Percentiles rank a stretch among this genome's conserved stretches.
Conservation (phyloP, 2,329 filamentous ascomycete species). For the Fusarium euwallaceae region DNA sequence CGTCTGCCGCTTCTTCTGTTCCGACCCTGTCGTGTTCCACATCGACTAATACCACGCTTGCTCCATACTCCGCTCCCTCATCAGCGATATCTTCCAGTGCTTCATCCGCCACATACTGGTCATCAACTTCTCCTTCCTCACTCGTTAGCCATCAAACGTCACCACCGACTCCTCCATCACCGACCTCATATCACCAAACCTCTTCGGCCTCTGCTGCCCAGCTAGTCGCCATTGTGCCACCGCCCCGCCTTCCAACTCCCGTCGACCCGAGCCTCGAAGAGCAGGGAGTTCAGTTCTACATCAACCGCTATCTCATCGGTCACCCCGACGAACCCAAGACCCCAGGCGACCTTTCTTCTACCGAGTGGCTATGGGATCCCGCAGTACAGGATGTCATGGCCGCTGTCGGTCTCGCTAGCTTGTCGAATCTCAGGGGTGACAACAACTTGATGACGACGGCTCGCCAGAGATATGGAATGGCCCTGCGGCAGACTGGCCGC, state of each 20-base stretch:
- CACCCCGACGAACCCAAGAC: constrained; percentile 63
- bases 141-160: constrained; percentile 23
- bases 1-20: constrained; percentile 16
- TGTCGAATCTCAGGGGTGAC: constrained; percentile 67
- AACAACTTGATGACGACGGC: constrained; percentile 61
- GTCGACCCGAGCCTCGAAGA: constrained; percentile 61
- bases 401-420: constrained; percentile 69
- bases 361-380: constrained; percentile 55
- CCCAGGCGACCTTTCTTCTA: constrained; percentile 52
- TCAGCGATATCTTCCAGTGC: constrained; percentile 34
- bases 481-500: constrained; percentile 62
- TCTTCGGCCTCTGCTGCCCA: constrained; percentile 5
- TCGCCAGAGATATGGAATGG: constrained; percentile 66
- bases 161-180: constrained; percentile 37
- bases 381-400: constrained; percentile 64
- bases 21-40: constrained; percentile 26
- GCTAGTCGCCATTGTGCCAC: constrained; percentile 10
- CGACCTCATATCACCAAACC: constrained; percentile 17
- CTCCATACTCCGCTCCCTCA: constrained; percentile 23
- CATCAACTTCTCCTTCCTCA: constrained; percentile 35
- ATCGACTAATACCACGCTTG: constrained; percentile 27
- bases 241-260: constrained; percentile 41
- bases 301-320: constrained; percentile 64
- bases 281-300: constrained; percentile 64
- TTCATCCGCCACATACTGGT: constrained; percentile 35